A percentile compares a stretch with the other conserved stretches of the same genome.
Conservation (phyloP, 495 filamentous ascomycete species). For the Lasiosphaeris hirsuta region DNA sequence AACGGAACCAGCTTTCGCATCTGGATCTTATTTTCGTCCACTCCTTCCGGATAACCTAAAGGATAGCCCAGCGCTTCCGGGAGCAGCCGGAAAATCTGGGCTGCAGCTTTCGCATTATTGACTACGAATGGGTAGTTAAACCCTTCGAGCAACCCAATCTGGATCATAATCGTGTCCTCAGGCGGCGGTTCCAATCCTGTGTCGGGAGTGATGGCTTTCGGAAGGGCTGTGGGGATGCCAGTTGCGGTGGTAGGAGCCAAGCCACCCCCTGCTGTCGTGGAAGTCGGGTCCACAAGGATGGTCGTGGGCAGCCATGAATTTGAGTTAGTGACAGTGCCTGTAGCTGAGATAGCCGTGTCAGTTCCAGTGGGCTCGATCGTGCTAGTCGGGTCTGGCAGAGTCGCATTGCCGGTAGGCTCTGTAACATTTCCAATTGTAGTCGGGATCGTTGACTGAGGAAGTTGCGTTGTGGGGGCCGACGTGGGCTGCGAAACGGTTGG, state of each 20-base stretch:
- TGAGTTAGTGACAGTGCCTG: constrained; percentile 39
- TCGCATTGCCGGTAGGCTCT: not conserved
- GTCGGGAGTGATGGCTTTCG: constrained; percentile 69
- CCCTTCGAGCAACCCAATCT: constrained; percentile 76
- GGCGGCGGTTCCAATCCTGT: constrained; percentile 40
- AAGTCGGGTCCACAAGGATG: constrained; percentile 39
- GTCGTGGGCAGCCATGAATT: constrained; percentile 44
- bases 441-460: not conserved
- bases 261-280: constrained; percentile 26
- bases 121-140: constrained; percentile 85
- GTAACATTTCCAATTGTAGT: not conserved
- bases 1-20: constrained; percentile 76
- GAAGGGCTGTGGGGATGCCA: constrained; percentile 61
- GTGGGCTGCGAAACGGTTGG: not conserved
- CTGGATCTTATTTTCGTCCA: constrained; percentile 48
- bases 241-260: constrained; percentile 32
- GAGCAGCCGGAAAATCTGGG: constrained; percentile 82
- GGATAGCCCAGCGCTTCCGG: constrained; percentile 72
- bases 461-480: not conserved
- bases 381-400: not conserved
- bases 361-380: not conserved
- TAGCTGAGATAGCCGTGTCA: constrained; percentile 37
- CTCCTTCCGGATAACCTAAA: constrained; percentile 60
- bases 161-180: constrained; percentile 61
- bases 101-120: constrained; percentile 60